Evolutionary conservation across 106 monocot species (phyloP), one percentile per base, ranked within the genome.

Genomic region (Cymbidium sinense): DNA sequence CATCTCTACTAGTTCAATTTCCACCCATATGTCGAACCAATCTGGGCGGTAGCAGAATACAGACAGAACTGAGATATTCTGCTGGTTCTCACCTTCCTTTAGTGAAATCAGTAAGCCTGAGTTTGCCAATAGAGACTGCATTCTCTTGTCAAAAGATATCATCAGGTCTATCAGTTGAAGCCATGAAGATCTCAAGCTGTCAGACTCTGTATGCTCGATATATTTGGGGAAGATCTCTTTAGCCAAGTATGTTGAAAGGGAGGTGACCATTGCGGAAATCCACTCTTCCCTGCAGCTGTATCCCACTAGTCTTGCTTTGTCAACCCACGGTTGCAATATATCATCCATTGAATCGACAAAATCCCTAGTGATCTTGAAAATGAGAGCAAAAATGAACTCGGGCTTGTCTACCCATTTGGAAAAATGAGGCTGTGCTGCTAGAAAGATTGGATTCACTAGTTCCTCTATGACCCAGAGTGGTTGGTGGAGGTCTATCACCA

Each of bases 211-310:
- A 54, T 88, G 75, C 34, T 81, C 80, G 70, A 87, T 73, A 83
- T 92, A 90, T 5, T 75, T 85, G 3, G 92, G 90, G 43, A 98
- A 90, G 3, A 94, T 83, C 71, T 92, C 98, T 86, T 89, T 98
- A 11, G 92, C 85, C 82, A 98, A 76, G 67, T 87, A 98, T 43
- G 88, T 90, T 12, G 84, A 85, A 31, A 94, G 71, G 35, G 91
- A 85, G 34, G 88, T 79, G 31, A 88, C 88, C 83, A 92, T 90
- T 79, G 92, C 86, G 52, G 90, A 83, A 81, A 94, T 86, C 98
- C 98, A 98, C 82, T 98, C 98, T 77, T 94, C 98, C 82, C 94
- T 86, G 85, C 94, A 98, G 85, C 98, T 99, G 78, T 88, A 94
- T 23, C 94, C 92, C 7, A 86, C 78, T 79, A 99, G 94, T 61